Base-by-base conservation (phyloP, 768 basidiomycete species). In the Tulasnella sp. region DNA sequence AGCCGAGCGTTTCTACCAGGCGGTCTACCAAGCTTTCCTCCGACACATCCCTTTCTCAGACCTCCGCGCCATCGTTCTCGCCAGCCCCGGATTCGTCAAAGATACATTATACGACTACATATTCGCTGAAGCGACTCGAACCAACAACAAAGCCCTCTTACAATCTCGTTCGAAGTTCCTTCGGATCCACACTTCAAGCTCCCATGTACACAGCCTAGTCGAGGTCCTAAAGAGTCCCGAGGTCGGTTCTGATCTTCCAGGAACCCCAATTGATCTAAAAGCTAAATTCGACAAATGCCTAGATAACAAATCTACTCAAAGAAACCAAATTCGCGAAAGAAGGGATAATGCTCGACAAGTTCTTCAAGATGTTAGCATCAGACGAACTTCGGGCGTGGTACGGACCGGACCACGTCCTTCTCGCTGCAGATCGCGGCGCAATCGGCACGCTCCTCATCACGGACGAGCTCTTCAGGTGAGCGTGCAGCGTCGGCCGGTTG, bases 371-470 rank as follows among this genome's bases (percentile, higher is more conserved):
- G 95, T 88, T 99, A 37, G 94, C 92, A 0, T 88, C 87, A 0
- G 96, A 99, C 80, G 96, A 98, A 82, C 90, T 96, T 85, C 88
- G 97, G 74, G 97, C 97, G 5, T 99, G 97, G 97, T 99, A 99
- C 82, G 97, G 97, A 1, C 94, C 96, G 15, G 91, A 93, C 70
- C 97, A 99, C 83, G 97, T 99, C 75, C 86, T 87, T 71, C 87
- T 97, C 29, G 97, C 97, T 3, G 91, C 93, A 42, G 93, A 96
- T 81, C 87, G 97, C 70, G 96, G 96, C 0, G 97, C 97, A 0
- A 90, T 99, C 54, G 96, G 96, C 19, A 95, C 94, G 1, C 86
- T 99, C 36, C 86, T 99, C 73, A 99, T 99, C 64, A 97, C 96
- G 22, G 97, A 99, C 80, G 91, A 91, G 80, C 87, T 99, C 39